Conservation (phyloP, 768 basidiomycete species). For the Boletus pseudopeckii region DNA sequence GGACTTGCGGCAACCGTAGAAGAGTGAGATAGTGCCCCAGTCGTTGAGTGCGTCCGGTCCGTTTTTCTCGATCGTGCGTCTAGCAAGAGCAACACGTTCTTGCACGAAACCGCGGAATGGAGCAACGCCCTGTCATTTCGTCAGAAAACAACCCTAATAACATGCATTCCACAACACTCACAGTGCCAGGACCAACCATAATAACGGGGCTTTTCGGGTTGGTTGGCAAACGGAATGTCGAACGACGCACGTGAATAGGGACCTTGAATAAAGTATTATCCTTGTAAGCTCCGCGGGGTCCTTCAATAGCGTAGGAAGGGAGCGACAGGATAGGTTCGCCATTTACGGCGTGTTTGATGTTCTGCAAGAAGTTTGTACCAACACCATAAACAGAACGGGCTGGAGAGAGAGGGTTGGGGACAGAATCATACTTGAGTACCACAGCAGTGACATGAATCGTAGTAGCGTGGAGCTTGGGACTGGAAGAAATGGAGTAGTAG, state of each 20-base stretch:
- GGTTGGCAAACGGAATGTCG: conserved; percentile 95
- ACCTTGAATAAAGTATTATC: conserved; percentile 70
- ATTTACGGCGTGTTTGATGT: conserved; percentile 76
- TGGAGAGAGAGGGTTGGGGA: conserved; percentile 47
- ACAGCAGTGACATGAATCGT: conserved; percentile 94
- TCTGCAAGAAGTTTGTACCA: conserved; percentile 92
- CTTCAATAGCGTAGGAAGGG: conserved; percentile 83
- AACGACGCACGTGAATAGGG: conserved; percentile 92
- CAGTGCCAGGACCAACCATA: conserved; percentile 99
- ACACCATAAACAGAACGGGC: conserved; percentile 81
- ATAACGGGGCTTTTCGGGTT: conserved; percentile 98
- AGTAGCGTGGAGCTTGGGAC: conserved; percentile 86
- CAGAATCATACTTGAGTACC: conserved; percentile 87
- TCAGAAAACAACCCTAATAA: conserved; percentile 2
- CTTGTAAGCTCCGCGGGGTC: conserved; percentile 84
- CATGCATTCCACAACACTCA: conserved; percentile 40
- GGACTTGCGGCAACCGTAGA: conserved; percentile 92
- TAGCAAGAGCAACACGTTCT: conserved; percentile 94
- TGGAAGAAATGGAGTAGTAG: conserved; percentile 98
- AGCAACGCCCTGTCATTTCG: conserved; percentile 76
- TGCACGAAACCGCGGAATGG: conserved; percentile 99
- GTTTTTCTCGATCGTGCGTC: conserved; percentile 93
- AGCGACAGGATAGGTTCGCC: conserved; percentile 50
- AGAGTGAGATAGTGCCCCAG: conserved; percentile 93
- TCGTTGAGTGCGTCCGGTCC: conserved; percentile 89